These are phyloP conservation scores for Amphichorda felina DNA, from an alignment of 2,329 filamentous ascomycete species.

Conservation along the genomic window DNA sequence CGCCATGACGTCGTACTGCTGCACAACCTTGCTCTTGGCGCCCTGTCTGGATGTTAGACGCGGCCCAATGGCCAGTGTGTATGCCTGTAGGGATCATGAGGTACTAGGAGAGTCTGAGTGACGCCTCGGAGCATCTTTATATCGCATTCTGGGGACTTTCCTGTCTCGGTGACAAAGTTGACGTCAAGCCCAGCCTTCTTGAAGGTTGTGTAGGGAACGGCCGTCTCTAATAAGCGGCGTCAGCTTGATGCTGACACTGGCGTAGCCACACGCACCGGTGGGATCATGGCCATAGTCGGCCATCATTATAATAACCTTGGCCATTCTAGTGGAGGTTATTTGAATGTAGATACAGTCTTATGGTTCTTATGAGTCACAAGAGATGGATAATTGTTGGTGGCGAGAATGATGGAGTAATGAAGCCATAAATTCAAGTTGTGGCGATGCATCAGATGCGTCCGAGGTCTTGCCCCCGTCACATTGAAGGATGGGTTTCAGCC, in stretches of 20 bases:
- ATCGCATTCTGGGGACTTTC: slow-evolving; percentile 33
- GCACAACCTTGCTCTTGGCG: slow-evolving; percentile 26
- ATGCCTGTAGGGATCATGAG: not conserved
- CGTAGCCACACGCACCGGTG: slow-evolving; percentile 28
- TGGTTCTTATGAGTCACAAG: no score
- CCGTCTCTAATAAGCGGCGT: slow-evolving; percentile 26
- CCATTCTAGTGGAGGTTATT: not conserved
- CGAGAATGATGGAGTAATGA: no score
- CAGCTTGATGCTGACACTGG: not conserved
- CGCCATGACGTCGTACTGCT: slow-evolving; percentile 30
- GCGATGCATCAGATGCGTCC: no score
- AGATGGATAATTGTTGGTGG: no score
- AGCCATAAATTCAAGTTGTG: no score
- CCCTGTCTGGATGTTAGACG: slow-evolving; percentile 18
- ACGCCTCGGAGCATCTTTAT: slow-evolving; percentile 34
- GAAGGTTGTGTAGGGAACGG: slow-evolving; percentile 34
- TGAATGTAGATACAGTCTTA: no score
- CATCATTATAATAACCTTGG: slow-evolving; percentile 36
- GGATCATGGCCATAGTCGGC: slow-evolving; percentile 44
- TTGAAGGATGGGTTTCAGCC: no score
- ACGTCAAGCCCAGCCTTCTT: slow-evolving; percentile 33
- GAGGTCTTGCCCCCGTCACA: no score
- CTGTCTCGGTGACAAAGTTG: slow-evolving; percentile 36
- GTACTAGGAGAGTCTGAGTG: slow-evolving; percentile 35
- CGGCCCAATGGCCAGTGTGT: not conserved